Conservation (phyloP, 2,329 filamentous ascomycete species). For the Fusarium annulatum region DNA sequence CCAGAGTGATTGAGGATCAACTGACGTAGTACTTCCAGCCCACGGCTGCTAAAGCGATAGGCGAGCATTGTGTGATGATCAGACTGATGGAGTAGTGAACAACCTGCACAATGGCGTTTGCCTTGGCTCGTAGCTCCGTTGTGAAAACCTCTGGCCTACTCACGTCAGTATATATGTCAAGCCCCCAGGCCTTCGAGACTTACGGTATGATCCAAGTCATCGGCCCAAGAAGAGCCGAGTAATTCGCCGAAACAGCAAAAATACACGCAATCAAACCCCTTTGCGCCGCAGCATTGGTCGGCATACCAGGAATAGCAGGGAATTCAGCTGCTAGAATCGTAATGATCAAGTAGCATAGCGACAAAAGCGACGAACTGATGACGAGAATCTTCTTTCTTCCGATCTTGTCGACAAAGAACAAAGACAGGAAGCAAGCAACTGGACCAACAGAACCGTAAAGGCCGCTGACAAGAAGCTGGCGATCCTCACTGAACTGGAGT, state of each 20-base stretch:
- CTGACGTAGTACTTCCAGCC: conserved; percentile 56
- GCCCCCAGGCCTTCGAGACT: neutral
- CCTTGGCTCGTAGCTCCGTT: conserved; percentile 54
- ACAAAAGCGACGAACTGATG: conserved; percentile 50
- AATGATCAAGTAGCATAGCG: conserved; percentile 53
- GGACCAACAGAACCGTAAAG: conserved; percentile 54
- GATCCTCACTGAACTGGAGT: conserved; percentile 51
- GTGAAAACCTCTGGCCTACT: conserved; percentile 55
- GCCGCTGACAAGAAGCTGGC: conserved; percentile 54
- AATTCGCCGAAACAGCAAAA: conserved; percentile 48
- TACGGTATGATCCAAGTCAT: conserved; percentile 58
- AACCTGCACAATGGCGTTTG: conserved; percentile 54
- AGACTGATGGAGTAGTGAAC: conserved; percentile 56
- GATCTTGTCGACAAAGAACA: conserved; percentile 54
- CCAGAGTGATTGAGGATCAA: neutral
- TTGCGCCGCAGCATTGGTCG: conserved; percentile 53
- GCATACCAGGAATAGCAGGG: conserved; percentile 49
- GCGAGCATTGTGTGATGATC: conserved; percentile 55
- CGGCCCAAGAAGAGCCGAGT: conserved; percentile 53
- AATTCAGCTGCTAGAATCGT: conserved; percentile 53
- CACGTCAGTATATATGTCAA: accelerated
- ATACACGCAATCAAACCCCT: conserved; percentile 54
- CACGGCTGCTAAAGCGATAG: conserved; percentile 52
- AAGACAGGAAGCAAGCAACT: conserved; percentile 50
- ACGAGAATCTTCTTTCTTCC: conserved; percentile 53